These are phyloP conservation scores for Podosphaera xanthii DNA, from an alignment of 2,329 filamentous ascomycete species.

Conservation along the genomic window DNA sequence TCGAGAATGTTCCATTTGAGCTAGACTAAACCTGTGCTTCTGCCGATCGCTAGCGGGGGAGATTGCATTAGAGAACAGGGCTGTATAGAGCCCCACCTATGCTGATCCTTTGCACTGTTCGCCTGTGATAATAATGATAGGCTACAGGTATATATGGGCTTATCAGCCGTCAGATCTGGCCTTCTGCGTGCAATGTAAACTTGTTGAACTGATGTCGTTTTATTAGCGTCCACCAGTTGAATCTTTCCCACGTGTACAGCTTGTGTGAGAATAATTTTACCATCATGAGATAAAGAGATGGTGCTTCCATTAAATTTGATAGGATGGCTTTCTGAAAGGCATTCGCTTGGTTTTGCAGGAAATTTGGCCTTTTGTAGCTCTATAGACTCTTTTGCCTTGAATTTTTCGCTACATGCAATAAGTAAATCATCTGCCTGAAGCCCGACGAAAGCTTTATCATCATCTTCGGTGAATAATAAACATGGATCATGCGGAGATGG, in stretches of 20 bases:
- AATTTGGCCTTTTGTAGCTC: not conserved
- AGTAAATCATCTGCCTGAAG: not conserved
- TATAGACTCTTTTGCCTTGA: not conserved
- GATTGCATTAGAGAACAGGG: no score
- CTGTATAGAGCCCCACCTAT: no score
- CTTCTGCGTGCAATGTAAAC: not conserved
- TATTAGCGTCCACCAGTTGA: not conserved
- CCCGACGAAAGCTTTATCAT: not conserved
- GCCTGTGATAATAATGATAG: no score
- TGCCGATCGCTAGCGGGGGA: no score
- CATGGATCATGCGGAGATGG: not conserved
- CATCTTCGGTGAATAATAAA: not conserved
- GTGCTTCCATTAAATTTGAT: slow-evolving; percentile 1
- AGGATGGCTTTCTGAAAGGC: not conserved
- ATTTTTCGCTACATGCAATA: not conserved
- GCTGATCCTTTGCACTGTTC: not conserved
- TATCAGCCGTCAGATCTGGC: not conserved
- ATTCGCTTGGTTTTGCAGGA: not conserved
- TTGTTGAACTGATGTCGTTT: not conserved
- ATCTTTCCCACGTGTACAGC: not conserved
- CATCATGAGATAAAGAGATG: not conserved
- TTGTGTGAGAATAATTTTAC: not conserved
- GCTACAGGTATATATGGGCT: no score
- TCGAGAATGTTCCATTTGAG: no score
- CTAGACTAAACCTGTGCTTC: no score